phyloP scores from a whole-genome alignment of 768 basidiomycete species.

The Suillus tomentosus region DNA sequence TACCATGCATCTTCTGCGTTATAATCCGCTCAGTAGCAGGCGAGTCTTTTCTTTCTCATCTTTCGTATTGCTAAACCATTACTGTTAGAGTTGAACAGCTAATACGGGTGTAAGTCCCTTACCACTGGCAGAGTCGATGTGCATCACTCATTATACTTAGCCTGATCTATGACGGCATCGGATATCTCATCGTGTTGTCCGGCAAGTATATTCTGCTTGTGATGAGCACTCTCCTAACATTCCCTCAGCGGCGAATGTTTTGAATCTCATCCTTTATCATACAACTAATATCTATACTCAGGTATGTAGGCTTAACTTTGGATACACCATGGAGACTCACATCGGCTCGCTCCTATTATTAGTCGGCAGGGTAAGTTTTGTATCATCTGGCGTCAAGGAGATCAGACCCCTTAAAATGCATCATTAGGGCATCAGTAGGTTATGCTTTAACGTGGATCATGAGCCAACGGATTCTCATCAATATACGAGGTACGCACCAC shows the following conservation, averaged over 20 bases:
- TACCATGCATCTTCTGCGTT: constrained; percentile 50
- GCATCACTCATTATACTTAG: constrained; percentile 32
- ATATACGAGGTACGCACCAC: constrained; percentile 48
- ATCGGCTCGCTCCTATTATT: constrained; percentile 8
- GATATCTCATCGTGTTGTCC: constrained; percentile 60
- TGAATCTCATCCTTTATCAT: constrained; percentile 54
- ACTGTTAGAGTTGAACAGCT: constrained; percentile 26
- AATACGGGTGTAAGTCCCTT: constrained; percentile 30
- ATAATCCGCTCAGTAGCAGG: constrained; percentile 36
- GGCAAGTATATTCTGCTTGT: constrained; percentile 30
- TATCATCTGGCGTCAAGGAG: not conserved
- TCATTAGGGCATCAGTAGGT: constrained; percentile 51
- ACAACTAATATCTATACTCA: constrained; percentile 41
- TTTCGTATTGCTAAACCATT: constrained; percentile 13
- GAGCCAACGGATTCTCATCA: constrained; percentile 59
- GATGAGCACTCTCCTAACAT: not conserved
- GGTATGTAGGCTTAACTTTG: constrained; percentile 34
- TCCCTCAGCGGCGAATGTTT: constrained; percentile 45
- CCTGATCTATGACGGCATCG: constrained; percentile 69
- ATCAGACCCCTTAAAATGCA: not conserved
- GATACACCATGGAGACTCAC: constrained; percentile 11
- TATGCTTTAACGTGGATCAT: constrained; percentile 63
- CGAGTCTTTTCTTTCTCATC: constrained; percentile 14
- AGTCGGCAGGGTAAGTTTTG: constrained; percentile 53
- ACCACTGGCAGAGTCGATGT: constrained; percentile 13